Percentiles rank a stretch among this genome's conserved stretches.
phyloP scores from a whole-genome alignment of 345 rosid species.

The Pelargonium nanum region DNA sequence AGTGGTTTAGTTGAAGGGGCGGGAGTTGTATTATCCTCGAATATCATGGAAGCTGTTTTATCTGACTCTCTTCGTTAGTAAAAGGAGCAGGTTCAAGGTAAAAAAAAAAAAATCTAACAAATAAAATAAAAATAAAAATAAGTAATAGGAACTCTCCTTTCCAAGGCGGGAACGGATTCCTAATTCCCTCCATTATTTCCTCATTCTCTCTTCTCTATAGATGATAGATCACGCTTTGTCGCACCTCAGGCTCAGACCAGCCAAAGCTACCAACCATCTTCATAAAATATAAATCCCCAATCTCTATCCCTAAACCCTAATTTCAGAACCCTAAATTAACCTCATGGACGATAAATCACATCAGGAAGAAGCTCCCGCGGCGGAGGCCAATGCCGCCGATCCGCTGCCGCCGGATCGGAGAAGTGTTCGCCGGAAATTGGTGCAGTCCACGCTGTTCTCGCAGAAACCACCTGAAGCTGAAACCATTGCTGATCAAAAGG shows the following conservation, averaged over 20 bases:
- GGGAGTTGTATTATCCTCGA: too few species aligned
- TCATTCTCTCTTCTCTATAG: background rate
- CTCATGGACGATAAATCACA: constrained; percentile 6
- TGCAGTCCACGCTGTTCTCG: constrained; percentile 69
- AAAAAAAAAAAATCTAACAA: too few species aligned
- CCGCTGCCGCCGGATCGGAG: constrained; percentile 24
- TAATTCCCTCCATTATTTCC: background rate
- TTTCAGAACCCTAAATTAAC: background rate
- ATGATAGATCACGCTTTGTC: too few species aligned
- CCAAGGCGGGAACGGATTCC: background rate
- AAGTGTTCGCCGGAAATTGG: constrained; percentile 44
- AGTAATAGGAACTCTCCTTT: background rate
- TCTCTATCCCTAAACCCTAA: constrained; percentile 1
- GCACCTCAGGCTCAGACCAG: too few species aligned
- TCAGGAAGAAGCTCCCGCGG: constrained; percentile 9
- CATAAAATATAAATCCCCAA: background rate
- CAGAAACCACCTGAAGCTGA: constrained; percentile 33
- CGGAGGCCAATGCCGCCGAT: constrained; percentile 6
- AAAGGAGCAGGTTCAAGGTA: too few species aligned
- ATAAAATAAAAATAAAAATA: too few species aligned
- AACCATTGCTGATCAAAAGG: constrained; percentile 17
- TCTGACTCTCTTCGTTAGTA: too few species aligned
- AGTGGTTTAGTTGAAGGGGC: too few species aligned
- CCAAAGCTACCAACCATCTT: background rate
- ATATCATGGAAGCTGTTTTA: too few species aligned